A percentile compares a stretch with the other conserved stretches of the same genome.
Evolutionary conservation across 306 rosid genomes (phyloP).

Genomic region (Lathyrus aphaca): DNA sequence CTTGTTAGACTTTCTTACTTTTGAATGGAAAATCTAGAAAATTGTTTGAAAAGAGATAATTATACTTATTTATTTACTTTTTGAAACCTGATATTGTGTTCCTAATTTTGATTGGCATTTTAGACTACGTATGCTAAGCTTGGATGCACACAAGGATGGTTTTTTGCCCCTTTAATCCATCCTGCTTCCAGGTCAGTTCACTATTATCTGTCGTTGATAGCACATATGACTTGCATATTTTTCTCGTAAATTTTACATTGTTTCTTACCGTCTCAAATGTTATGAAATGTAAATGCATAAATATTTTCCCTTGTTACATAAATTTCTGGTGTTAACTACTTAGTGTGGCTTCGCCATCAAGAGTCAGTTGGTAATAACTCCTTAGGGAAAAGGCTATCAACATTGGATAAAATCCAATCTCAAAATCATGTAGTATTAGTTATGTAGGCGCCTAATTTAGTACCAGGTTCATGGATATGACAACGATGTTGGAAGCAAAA

Average conservation of each 20-base stretch:
- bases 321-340: slow-evolving; percentile 6
- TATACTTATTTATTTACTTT: slow-evolving; percentile 4
- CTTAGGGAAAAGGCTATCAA: neutral
- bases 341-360: neutral
- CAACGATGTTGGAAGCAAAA: too few species aligned
- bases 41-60: slow-evolving; percentile 23
- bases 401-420: neutral
- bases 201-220: slow-evolving; percentile 22
- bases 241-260: neutral
- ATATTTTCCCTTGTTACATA: neutral
- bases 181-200: slow-evolving; percentile 65
- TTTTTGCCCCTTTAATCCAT: slow-evolving; percentile 62
- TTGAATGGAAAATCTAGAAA: slow-evolving; percentile 28
- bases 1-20: slow-evolving; percentile 21
- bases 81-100: neutral
- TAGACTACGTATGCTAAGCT: slow-evolving; percentile 89
- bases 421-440: too few species aligned
- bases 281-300: slow-evolving; percentile 26
- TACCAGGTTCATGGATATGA: too few species aligned
- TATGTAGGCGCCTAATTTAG: too few species aligned
- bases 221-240: slow-evolving; percentile 20
- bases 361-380: neutral
- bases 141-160: slow-evolving; percentile 92
- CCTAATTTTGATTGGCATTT: slow-evolving; percentile 31
- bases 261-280: slow-evolving; percentile 18